Evolutionary conservation across 768 basidiomycete species (phyloP), one percentile per base, ranked within the genome.

Genomic region (Mycena vulgaris): DNA sequence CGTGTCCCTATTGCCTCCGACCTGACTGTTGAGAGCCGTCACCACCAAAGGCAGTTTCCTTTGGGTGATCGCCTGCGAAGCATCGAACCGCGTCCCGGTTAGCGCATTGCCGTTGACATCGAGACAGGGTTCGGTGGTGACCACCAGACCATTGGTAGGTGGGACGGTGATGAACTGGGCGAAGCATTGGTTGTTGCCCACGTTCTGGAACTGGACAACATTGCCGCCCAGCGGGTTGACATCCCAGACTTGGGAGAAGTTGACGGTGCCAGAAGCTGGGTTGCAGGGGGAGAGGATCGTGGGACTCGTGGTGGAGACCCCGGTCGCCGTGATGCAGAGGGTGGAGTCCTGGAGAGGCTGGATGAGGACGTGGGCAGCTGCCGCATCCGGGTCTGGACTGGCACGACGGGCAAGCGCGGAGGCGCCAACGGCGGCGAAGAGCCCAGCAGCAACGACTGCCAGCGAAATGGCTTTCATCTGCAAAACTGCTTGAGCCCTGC

Each of bases 291-390:
- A 57, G 56, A 57, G 37, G 56, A 57, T 40, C 37, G 39, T 40
- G 56, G 56, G 56, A 40, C 56, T 57, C 37, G 37, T 40, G 35
- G 35, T 27, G 56, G 37, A 37, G 56, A 37, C 31, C 37, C 56
- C 56, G 56, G 21, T 57, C 56, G 56, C 25, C 17, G 53, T 55
- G 53, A 55, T 37, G 53, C 53, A 55, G 53, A 55, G 53, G 56
- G 56, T 57, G 56, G 56, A 27, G 56, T 57, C 27, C 35, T 2
- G 23, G 56, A 40, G 35, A 40, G 56, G 56, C 37, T 57, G 56
- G 56, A 57, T 57, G 35, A 39, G 56, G 56, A 57, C 56, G 56
- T 57, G 56, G 56, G 56, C 56, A 40, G 25, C 39, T 57, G 56
- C 56, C 56, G 39, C 56, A 25, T 57, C 37, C 37, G 56, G 37